Base-by-base conservation (phyloP, 1,284 basidiomycete genomes). In the Rhodofomes roseus region DNA sequence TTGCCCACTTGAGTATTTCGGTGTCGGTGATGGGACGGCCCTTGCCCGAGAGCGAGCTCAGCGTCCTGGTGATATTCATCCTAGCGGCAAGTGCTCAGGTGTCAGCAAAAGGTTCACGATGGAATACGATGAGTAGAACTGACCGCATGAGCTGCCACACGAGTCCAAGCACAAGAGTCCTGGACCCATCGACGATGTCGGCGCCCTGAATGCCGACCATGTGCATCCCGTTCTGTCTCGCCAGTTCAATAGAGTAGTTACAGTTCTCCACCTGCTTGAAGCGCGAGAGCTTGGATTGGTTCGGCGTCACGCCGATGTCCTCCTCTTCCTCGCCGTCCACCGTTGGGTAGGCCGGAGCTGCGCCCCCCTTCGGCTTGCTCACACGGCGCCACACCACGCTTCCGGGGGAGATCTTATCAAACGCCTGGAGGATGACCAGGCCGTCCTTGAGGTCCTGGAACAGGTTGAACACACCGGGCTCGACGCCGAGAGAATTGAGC, bases 221-320 rank as follows among this genome's bases (percentile, higher is more conserved):
- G 73, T 94, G 94, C 93, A 99, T 94, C 53, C 90, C 87, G 72
- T 93, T 95, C 71, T 92, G 87, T 74, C 91, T 94, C 18, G 88
- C 96, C 18, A 99, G 86, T 56, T 99, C 96, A 55, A 98, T 90
- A 4, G 81, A 88, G 69, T 99, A 99, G 74, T 99, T 99, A 57
- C 94, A 98, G 77, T 99, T 99, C 77, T 99, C 97, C 37, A 99
- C 95, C 48, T 89, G 89, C 81, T 99, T 99, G 84, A 98, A 99
- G 57, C 95, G 83, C 39, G 94, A 95, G 23, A 99, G 80, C 57
- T 87, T 91, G 70, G 89, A 90, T 70, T 91, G 91, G 66, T 86
- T 89, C 9, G 88, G 89, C 7, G 83, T 89, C 53, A 89, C 86
- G 31, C 89, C 89, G 50, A 89, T 88, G 63, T 92, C 90, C 58